A percentile compares a stretch with the other conserved stretches of the same genome.
Conservation (phyloP, 139 green algal genomes). For the Haematococcus sp. region DNA sequence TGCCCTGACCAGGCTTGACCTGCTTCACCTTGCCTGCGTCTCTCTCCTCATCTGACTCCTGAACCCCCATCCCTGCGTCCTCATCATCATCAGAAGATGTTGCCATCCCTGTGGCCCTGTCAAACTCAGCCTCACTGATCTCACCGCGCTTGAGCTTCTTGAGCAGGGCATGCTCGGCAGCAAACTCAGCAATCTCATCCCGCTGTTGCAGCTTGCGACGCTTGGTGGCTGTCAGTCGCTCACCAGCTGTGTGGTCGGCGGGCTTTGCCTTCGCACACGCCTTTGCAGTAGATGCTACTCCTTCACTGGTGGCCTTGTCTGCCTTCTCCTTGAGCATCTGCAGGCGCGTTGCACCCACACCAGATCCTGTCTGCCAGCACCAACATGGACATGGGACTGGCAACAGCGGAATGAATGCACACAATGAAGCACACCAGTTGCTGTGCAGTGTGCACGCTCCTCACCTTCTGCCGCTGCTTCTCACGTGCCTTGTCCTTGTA, state of each 20-base stretch:
- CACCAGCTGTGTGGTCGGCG: slow-evolving; percentile 2
- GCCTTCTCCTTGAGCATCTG: slow-evolving; percentile 25
- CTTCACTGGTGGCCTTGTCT: neutral
- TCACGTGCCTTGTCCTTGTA: slow-evolving; percentile 84
- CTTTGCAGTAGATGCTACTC: neutral
- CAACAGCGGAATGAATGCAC: no score
- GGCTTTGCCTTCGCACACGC: neutral
- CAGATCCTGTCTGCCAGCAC: no score
- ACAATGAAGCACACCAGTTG: no score
- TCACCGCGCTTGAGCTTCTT: slow-evolving; percentile 62
- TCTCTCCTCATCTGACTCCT: neutral
- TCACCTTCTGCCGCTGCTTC: slow-evolving; percentile 75
- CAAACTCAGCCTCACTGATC: slow-evolving; percentile 50
- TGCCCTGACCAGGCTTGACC: neutral
- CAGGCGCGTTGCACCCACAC: neutral
- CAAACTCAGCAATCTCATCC: slow-evolving; percentile 71
- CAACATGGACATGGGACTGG: neutral
- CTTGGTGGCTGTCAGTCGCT: slow-evolving; percentile 69
- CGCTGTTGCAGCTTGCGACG: slow-evolving; percentile 60
- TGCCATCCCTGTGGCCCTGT: slow-evolving; percentile 44
- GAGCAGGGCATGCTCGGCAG: slow-evolving; percentile 74
- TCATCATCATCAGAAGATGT: slow-evolving; percentile 15
- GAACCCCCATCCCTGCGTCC: slow-evolving; percentile 9
- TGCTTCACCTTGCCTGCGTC: neutral
- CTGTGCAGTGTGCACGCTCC: neutral